phyloP scores from a whole-genome alignment of 176 grass and related monocot genomes.

The Oryza longistaminata region DNA sequence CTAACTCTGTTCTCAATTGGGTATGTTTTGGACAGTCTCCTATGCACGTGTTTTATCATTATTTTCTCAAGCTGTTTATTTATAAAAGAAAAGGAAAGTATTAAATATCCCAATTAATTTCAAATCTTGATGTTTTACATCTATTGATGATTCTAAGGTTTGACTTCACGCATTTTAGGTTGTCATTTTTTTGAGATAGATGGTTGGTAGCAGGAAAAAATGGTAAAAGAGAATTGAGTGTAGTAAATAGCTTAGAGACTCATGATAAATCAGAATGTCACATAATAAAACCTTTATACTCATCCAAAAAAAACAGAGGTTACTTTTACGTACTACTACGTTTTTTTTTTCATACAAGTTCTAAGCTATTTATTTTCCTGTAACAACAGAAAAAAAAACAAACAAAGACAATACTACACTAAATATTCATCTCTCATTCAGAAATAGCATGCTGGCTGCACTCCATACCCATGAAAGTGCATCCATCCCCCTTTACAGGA shows the following conservation, averaged over 20 bases:
- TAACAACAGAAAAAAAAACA: neutral
- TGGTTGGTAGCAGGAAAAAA: neutral
- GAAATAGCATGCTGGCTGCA: neutral
- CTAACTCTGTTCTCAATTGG: too few species aligned
- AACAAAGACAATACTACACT: neutral
- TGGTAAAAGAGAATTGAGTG: neutral
- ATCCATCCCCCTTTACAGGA: slow-evolving; percentile 25
- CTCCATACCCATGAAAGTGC: slow-evolving; percentile 27
- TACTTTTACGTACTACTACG: too few species aligned
- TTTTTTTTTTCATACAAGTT: neutral
- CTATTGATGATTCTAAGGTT: too few species aligned
- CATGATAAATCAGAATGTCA: neutral
- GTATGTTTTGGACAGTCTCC: too few species aligned
- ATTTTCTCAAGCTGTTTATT: too few species aligned
- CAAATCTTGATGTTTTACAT: too few species aligned
- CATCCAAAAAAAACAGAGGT: neutral
- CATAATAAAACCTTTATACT: neutral
- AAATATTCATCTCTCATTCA: too few species aligned
- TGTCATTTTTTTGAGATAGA: too few species aligned
- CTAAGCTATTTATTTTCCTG: neutral
- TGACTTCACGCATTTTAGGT: too few species aligned
- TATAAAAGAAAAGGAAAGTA: too few species aligned
- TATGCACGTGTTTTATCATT: too few species aligned
- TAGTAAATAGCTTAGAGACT: neutral
- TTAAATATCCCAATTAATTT: too few species aligned